phyloP scores from a whole-genome alignment of 2,329 filamentous ascomycete genomes.

The Zasmidium cellare region DNA sequence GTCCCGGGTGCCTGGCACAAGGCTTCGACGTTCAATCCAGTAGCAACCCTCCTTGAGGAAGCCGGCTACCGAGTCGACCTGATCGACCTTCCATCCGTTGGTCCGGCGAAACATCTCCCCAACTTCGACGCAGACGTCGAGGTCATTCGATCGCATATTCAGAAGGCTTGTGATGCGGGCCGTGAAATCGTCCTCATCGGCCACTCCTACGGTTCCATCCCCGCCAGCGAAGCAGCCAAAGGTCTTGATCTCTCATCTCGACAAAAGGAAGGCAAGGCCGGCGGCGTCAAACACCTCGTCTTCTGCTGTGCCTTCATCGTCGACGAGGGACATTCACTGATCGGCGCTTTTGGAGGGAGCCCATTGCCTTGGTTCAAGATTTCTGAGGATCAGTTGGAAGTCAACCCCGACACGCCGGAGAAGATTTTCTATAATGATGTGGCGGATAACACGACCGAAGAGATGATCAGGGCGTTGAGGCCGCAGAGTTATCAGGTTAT shows the following conservation, averaged over 20 bases:
- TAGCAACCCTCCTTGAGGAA: conserved; percentile 21
- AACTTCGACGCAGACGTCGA: conserved; percentile 27
- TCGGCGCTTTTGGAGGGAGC: conserved; percentile 15
- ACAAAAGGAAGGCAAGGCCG: conserved; percentile 11
- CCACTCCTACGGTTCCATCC: conserved; percentile 34
- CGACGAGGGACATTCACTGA: conserved; percentile 20
- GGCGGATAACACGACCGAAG: conserved; percentile 5
- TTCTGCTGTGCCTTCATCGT: conserved; percentile 29
- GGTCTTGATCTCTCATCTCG: conserved; percentile 23
- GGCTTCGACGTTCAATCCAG: conserved; percentile 3
- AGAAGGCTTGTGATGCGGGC: conserved; percentile 20
- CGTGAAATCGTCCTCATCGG: conserved; percentile 30
- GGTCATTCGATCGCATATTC: conserved; percentile 21
- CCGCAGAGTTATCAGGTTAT: conserved; percentile 14
- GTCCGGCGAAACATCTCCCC: conserved; percentile 8
- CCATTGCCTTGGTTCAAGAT: conserved; percentile 12
- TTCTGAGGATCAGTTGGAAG: conserved; percentile 13
- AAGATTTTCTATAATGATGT: conserved; percentile 23
- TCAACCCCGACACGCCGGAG: conserved; percentile 6
- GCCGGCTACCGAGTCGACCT: conserved; percentile 25
- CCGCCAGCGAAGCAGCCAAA: conserved; percentile 28
- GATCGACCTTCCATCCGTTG: conserved; percentile 20
- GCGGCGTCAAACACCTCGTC: conserved; percentile 28
- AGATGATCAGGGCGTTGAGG: conserved; percentile 7
- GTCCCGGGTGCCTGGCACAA: conserved; percentile 33